Base-by-base conservation (phyloP, 306 rosid species). In the Ochetophila trinervis region DNA sequence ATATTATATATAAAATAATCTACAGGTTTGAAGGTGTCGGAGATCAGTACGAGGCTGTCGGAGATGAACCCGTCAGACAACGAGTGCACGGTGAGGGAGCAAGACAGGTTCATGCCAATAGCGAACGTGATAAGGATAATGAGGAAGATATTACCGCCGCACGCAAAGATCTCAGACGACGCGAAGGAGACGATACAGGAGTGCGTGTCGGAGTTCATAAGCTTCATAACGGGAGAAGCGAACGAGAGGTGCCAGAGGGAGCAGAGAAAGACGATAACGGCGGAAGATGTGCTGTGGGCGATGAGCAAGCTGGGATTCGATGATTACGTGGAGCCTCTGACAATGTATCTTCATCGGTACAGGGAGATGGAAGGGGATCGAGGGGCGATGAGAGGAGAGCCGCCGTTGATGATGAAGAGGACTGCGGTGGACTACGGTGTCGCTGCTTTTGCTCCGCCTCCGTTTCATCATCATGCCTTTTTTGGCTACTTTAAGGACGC, bases 61-160 rank as follows among this genome's bases (percentile, higher is more conserved):
- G 87, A 79, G 72, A 68, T 42, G 49, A 84, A 49, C 63, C 40
- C 30, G 36, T 10, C 67, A 61, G 20, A 44, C 48, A 81, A 58
- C 11, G 95, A 85, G 20, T 90, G 96, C 84, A 85, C 55, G 3
- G 91, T 90, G 49, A 72, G 95, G 34, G 96, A 90, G 74, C 96
- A 90, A 72, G 96, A 90, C 78, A 75, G 95, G 37, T 90, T 85
- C 85, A 90, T 91, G 96, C 98, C 98, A 5, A 91, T 91, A 2
- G 98, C 96, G 6, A 91, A 91, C 30, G 95, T 91, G 73, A 87
- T 82, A n/a, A 73, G 98, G 66, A 83, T 91, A 51, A 91, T 91
- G 98, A 74, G 94, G 1, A 88, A 85, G 89, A 91, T 87, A 57
- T 80, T 91, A 0, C 98, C 98, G 0, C 82, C 86, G 0, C 94